Percentiles rank a stretch among this genome's conserved stretches.
Evolutionary conservation across 352 stramenopile species (phyloP).

Genomic region (Phytophthora syringae): DNA sequence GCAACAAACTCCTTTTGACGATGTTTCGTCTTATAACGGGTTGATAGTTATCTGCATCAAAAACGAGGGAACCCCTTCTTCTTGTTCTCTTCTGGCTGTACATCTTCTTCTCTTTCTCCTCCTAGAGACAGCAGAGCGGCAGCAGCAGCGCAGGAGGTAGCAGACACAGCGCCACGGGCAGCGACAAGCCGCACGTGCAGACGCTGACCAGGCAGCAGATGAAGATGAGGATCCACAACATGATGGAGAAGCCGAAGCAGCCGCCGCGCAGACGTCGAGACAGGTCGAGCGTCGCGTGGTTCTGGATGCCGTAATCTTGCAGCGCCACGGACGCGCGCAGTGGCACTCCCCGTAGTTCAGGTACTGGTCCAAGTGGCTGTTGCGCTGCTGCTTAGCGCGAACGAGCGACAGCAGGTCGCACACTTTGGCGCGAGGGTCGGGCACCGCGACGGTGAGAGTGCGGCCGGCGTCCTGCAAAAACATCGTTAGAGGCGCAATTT

Average conservation of each 20-base stretch:
- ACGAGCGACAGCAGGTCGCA: conserved; percentile 43
- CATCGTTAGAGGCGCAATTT: too few relatives aligned
- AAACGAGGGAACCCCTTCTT: too few relatives aligned
- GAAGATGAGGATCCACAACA: conserved; percentile 82
- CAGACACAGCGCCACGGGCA: conserved; percentile 62
- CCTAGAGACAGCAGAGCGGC: conserved; percentile 73
- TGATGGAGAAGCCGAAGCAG: conserved; percentile 80
- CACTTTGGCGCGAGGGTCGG: conserved; percentile 40
- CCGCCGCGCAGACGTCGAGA: conserved; percentile 53
- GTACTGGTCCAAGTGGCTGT: conserved; percentile 32
- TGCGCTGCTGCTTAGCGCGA: conserved; percentile 28
- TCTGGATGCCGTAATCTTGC: conserved; percentile 72
- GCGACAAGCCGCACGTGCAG: conserved; percentile 75
- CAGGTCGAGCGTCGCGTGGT: conserved; percentile 66
- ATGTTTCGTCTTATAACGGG: conserved; percentile 25
- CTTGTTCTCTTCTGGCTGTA: too few relatives aligned
- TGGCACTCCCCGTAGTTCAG: conserved; percentile 67
- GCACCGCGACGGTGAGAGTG: conserved; percentile 45
- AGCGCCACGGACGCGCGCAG: conserved; percentile 53
- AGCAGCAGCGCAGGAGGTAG: conserved; percentile 67
- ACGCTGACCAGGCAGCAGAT: conserved; percentile 72
- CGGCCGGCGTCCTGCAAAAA: conserved; percentile 44
- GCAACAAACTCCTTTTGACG: too few relatives aligned
- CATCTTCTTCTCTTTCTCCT: too few relatives aligned
- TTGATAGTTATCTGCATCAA: neutral